Conservation (phyloP, 306 rosid genomes). For the Canavalia gladiata region DNA sequence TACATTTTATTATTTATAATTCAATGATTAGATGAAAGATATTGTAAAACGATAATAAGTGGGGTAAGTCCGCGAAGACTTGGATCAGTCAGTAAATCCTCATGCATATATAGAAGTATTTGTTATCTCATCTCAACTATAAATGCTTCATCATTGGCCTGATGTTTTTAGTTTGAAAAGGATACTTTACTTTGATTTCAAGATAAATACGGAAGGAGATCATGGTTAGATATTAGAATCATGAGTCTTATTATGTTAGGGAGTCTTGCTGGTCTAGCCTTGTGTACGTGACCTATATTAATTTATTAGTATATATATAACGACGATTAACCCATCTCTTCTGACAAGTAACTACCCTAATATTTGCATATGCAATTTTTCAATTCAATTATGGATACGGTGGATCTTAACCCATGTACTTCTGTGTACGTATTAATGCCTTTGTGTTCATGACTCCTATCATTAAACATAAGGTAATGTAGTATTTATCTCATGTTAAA, state of each 20-base stretch:
- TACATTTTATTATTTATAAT: neutral
- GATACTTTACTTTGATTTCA: neutral
- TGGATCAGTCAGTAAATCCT: neutral
- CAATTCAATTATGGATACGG: neutral
- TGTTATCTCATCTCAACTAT: neutral
- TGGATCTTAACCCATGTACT: neutral
- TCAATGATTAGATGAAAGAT: neutral
- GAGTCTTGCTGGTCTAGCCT: neutral
- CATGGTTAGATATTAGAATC: neutral
- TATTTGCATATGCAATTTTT: neutral
- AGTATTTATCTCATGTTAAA: conserved; percentile 7
- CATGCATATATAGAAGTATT: neutral
- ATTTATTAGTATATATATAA: no score
- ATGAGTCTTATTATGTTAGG: neutral
- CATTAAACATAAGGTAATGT: conserved; percentile 12
- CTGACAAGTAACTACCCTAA: neutral
- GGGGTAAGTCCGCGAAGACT: neutral
- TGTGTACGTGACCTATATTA: neutral
- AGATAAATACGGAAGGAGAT: neutral
- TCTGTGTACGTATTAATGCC: neutral
- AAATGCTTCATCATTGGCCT: neutral
- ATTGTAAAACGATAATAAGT: neutral
- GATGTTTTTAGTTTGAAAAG: neutral
- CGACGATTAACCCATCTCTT: neutral
- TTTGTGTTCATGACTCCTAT: conserved; percentile 6